phyloP scores from a whole-genome alignment of 192 early-diverging fungal species.

The Coemansia aciculifera region DNA sequence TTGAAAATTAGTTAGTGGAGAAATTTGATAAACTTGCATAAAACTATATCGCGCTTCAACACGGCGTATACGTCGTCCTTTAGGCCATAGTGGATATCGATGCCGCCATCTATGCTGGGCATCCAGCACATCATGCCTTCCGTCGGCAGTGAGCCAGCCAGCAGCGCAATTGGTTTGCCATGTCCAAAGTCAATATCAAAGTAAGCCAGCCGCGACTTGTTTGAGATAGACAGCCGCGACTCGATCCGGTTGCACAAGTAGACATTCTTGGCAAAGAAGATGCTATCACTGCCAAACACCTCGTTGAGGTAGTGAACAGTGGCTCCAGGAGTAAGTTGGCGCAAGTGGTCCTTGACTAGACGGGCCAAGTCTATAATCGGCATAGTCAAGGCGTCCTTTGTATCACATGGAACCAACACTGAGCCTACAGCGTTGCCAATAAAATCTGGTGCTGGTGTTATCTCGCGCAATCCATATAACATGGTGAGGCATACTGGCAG shows the following conservation, averaged over 20 bases:
- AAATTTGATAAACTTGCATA: conserved; percentile 22
- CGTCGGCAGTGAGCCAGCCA: too few relatives aligned
- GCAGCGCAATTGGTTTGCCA: conserved; percentile 1
- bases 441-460: conserved; percentile 13
- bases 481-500: conserved; percentile 18
- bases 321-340: too few relatives aligned
- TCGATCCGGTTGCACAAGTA: conserved; percentile 8
- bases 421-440: conserved; percentile 28
- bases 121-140: conserved; percentile 17
- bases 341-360: too few relatives aligned
- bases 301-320: background rate
- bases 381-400: background rate
- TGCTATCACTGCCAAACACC: background rate
- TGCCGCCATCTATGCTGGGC: conserved; percentile 22
- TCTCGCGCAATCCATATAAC: conserved; percentile 19
- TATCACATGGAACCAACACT: conserved; percentile 7
- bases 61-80: conserved; percentile 3
- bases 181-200: conserved; percentile 24
- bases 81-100: background rate
- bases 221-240: conserved; percentile 22
- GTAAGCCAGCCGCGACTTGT: conserved; percentile 24
- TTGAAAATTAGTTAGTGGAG: conserved; percentile 5
- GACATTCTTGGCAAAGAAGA: conserved; percentile 11
- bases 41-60: conserved; percentile 14
- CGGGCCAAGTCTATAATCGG: too few relatives aligned